Evolutionary conservation across 139 green algal species (phyloP), one percentile per base, ranked within the genome.

Genomic region (Nannochloris sp.): DNA sequence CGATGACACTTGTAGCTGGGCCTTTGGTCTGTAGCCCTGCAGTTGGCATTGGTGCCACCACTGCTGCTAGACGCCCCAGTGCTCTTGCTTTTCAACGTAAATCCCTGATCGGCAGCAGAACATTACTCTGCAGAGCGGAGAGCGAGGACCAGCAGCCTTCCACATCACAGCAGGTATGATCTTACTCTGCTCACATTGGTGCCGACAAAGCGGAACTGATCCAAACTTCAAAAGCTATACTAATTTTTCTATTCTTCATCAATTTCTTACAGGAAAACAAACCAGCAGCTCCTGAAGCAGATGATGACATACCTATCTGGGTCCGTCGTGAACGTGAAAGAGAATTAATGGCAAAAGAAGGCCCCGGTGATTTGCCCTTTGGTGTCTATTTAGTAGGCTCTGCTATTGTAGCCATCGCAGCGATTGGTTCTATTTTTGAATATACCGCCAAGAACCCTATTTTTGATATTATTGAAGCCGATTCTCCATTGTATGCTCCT

Each of bases 391-490:
- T 96, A 13, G 51, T 96, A 9, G 65, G 68, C 31, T 90, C 86
- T 35, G 51, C 68, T 13, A 70, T 96, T 4, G 71, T 87, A 1
- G 80, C 89, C 29, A 96, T 95, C 31, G 89, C 89, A 9, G 83
- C 89, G 12, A 83, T 91, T 60, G 82, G 79, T 14, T 89, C 82
- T 32, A 67, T 85, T 12, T 89, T 88, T 30, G 82, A 89, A 72
- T 78, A 76, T 30, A 35, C 63, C 27, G 80, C 82, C 67, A 65
- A 80, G 38, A 77, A 81, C 34, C 10, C 81, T 3, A 70, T 86
- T 10, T 89, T 89, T 71, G 80, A 79, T 13, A 60, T 83, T 2
- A 54, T 89, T 19, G 36, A 51, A 8, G 77, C 81, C 5, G 82
- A 89, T 44, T 87, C 46, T 51, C 81, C 83, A 1, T 58, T 91